These are phyloP conservation scores for Teratosphaeria destructans DNA, from an alignment of 2,329 filamentous ascomycete species.

Conservation along the genomic window DNA sequence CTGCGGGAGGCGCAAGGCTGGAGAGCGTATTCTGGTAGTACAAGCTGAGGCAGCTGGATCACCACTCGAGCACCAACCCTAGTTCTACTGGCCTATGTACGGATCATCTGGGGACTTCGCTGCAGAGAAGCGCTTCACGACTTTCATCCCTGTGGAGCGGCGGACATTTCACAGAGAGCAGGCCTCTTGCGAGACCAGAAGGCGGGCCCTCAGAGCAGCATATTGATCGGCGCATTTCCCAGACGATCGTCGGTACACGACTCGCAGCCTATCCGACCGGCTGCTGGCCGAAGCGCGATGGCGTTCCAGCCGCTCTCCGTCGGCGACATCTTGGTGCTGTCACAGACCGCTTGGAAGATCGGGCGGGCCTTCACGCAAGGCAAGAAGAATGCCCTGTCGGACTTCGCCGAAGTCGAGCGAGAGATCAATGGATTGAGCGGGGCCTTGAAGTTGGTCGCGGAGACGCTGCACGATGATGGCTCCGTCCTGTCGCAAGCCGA, in stretches of 20 bases:
- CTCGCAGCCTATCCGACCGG: conserved; percentile 17
- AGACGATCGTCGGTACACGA: conserved; percentile 27
- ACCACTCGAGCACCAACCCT: neutral
- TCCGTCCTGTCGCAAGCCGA: conserved; percentile 27
- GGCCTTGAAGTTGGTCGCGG: conserved; percentile 35
- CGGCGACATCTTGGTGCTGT: conserved; percentile 37
- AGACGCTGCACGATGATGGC: conserved; percentile 30
- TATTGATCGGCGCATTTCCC: neutral
- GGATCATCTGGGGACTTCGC: too few relatives aligned
- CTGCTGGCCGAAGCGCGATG: conserved; percentile 7
- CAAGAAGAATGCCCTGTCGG: conserved; percentile 28
- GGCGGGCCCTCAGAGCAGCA: neutral
- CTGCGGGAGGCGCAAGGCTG: neutral
- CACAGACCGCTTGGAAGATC: conserved; percentile 37
- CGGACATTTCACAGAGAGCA: neutral
- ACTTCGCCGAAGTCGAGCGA: conserved; percentile 34
- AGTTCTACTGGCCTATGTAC: neutral
- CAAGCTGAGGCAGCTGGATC: neutral
- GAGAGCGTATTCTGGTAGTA: neutral
- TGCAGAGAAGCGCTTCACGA: too few relatives aligned
- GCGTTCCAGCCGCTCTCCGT: conserved; percentile 17
- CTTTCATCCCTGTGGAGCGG: too few relatives aligned
- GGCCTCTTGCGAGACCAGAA: neutral
- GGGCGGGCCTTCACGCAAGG: conserved; percentile 34
- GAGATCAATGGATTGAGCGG: conserved; percentile 34